Evolutionary conservation across 495 filamentous ascomycete species (phyloP).

Genomic region (Aspergillus mulundensis): DNA sequence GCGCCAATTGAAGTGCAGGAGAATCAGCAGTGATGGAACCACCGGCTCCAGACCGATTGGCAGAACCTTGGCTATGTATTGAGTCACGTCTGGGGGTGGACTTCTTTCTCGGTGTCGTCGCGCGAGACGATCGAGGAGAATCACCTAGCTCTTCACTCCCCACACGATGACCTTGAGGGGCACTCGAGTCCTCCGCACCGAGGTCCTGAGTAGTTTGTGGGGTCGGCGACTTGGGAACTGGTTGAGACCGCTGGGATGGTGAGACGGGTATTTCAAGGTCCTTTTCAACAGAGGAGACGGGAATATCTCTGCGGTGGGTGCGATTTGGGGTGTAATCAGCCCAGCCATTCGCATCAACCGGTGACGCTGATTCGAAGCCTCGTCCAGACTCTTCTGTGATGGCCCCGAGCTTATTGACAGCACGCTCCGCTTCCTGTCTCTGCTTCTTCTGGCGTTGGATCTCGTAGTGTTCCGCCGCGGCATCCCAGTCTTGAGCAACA

Average conservation of each 20-base stretch:
- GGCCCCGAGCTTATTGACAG: slow-evolving; percentile 3
- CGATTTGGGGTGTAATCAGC: neutral
- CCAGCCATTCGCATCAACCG: slow-evolving; percentile 1
- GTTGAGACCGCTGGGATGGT: neutral
- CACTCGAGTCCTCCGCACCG: neutral
- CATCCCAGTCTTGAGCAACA: slow-evolving; percentile 34
- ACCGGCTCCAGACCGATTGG: neutral
- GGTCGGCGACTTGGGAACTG: neutral
- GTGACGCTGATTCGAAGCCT: neutral
- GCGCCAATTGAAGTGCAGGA: slow-evolving; percentile 6
- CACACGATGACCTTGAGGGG: slow-evolving; percentile 8
- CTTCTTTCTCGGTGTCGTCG: neutral
- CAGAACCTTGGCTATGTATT: slow-evolving; percentile 1
- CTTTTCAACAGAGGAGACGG: slow-evolving; percentile 25
- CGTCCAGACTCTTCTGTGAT: slow-evolving; percentile 11
- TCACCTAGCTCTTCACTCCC: slow-evolving; percentile 29
- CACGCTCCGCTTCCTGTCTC: slow-evolving; percentile 4
- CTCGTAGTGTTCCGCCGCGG: slow-evolving; percentile 15
- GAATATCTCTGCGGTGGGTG: slow-evolving; percentile 14
- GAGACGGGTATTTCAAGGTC: slow-evolving; percentile 17
- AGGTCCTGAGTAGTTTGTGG: neutral
- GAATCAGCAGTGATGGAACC: neutral
- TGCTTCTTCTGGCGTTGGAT: slow-evolving; percentile 13
- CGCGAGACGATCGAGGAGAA: slow-evolving; percentile 15
- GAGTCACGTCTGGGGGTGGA: neutral